Evolutionary conservation across 2,329 filamentous ascomycete genomes (phyloP), one percentile per base, ranked within the genome.

Genomic region (Ophiostoma sp.): DNA sequence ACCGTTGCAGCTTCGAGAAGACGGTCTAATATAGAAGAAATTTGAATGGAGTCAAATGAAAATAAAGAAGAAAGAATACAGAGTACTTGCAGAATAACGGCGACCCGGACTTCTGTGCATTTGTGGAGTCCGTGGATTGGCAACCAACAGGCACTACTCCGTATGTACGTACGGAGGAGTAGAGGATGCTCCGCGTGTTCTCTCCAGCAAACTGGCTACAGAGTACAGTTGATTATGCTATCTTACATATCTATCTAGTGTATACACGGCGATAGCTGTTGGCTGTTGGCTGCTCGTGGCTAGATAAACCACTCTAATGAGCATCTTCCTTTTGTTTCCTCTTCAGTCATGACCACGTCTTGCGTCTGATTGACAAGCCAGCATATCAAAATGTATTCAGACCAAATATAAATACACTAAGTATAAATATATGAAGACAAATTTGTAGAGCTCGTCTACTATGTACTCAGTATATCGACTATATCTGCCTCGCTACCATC

Each of bases 311-410:
- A 27, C 52, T 57, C n/a, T 57, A 27, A 57, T 13, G 23, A 57
- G 52, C 27, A 57, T 57, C 23, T 57, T 23, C 52, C 52, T 57
- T 57, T 57, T 11, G 23, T 31, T 11, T 57, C 52, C 23, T 57
- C n/a, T 27, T 57, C 23, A 57, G 23, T 48, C 44, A 48, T n/a
- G 20, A 48, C 20, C 17, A n/a, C 44, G 44, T 48, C 44, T 39
- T 48, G 17, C 44, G 52, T 57, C n/a, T 57, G n/a, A 57, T 48
- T 57, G 52, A 57, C 44, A 23, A 57, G 23, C 52, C 52, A 57
- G 52, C 23, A 57, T 57, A 31, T 57, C 52, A 57, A 31, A 57
- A 27, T 57, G 27, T 57, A 4, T 27, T 15, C 2, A 13, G 3
- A 27, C 8, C 52, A 31, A 57, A 57, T 27, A 27, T 57, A 57